Evolutionary conservation across 2,329 filamentous ascomycete genomes (phyloP).

Genomic region (Pseudocercospora eumusae): DNA sequence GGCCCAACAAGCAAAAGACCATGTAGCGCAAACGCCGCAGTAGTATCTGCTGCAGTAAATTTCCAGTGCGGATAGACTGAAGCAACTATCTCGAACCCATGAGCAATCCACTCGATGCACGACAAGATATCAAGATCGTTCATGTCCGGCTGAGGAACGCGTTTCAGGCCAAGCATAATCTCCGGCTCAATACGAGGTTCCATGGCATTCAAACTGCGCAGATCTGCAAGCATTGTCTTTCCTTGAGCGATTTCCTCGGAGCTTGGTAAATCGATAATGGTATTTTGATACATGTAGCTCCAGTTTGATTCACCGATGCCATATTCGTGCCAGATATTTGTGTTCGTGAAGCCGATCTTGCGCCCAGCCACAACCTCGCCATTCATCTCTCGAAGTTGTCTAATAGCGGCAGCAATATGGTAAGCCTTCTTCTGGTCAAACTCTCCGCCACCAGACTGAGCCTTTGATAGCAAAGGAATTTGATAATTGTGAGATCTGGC

Average conservation of each 20-base stretch:
- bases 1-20: constrained; percentile 28
- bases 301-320: constrained; percentile 26
- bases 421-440: constrained; percentile 29
- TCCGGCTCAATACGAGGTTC: constrained; percentile 30
- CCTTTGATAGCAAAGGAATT: constrained; percentile 30
- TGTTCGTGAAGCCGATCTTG: constrained; percentile 30
- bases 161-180: constrained; percentile 27
- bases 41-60: constrained; percentile 29
- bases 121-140: constrained; percentile 26
- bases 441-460: constrained; percentile 18
- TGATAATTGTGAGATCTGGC: constrained; percentile 29
- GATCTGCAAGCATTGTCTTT: constrained; percentile 25
- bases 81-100: constrained; percentile 29
- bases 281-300: constrained; percentile 30
- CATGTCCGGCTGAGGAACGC: constrained; percentile 19
- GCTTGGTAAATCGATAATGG: constrained; percentile 26
- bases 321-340: constrained; percentile 27
- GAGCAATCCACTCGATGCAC: constrained; percentile 27
- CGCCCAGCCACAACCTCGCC: constrained; percentile 28
- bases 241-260: constrained; percentile 22
- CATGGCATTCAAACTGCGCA: constrained; percentile 26
- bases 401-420: constrained; percentile 28
- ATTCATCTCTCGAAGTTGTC: constrained; percentile 31
- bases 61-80: constrained; percentile 30
- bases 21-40: constrained; percentile 29